Evolutionary conservation across 306 rosid genomes (phyloP), one percentile per base, ranked within the genome.

Genomic region (Prunus mira): DNA sequence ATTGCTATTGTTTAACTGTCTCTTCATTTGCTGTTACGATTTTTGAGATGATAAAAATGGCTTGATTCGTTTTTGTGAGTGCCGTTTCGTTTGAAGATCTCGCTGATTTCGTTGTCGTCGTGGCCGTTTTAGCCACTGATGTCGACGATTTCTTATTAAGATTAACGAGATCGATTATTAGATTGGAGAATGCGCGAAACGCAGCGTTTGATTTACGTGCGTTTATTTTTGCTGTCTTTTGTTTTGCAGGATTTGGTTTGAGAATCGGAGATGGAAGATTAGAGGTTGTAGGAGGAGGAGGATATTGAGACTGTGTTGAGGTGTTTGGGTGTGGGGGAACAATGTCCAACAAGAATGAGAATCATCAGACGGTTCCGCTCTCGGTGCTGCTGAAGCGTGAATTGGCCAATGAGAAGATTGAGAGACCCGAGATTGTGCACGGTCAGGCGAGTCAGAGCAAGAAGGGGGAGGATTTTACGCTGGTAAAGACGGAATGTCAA

Each of bases 401-500:
- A 83, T 85, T 93, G 90, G 87, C 89, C 43, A 80, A 72, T 43
- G 98, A 96, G 88, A 96, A 85, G 92, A 84, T 91, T 81, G 99
- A 93, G 92, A 88, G 88, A 28, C 99, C 98, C 3, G 98, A 96
- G 78, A 81, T 96, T 83, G 58, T 76, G 13, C 87, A 89, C 27
- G 99, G 99, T 63, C 98, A 93, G 83, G 98, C 94, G 15, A 75
- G 80, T 43, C 97, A 96, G 85, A 96, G 97, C 84, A 96, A 96
- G 87, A 96, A 96, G 81, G 98, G 99, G 58, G 99, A 96, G 85
- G 99, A 96, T 86, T 89, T 84, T 47, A 87, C 94, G 3, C 79
- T 96, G 73, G 8, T 96, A 1, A 96, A 96, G 89, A 65, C 90
- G 2, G 98, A 91, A 74, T 89, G 99, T 73, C 93, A 96, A 83